phyloP scores from a whole-genome alignment of 768 basidiomycete genomes.

The Psilocybe subaeruginosa region DNA sequence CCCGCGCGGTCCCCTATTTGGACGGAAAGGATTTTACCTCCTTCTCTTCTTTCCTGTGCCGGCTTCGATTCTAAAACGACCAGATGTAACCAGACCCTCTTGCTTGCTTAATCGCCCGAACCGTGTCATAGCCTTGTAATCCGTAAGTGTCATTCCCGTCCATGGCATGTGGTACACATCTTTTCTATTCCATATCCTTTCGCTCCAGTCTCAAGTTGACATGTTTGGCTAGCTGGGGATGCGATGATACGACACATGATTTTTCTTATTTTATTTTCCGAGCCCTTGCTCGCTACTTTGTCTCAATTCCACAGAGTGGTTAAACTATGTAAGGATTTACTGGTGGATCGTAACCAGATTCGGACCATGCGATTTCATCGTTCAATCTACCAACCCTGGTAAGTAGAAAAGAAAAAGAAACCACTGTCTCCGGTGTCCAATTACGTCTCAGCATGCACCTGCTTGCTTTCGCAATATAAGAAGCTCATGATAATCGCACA shows the following conservation, averaged over 20 bases:
- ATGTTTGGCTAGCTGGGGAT: conserved; percentile 1
- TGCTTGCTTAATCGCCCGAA: conserved; percentile 19
- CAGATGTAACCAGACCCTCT: conserved; percentile 18
- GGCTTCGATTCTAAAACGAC: conserved; percentile 21
- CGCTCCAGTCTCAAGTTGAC: conserved; percentile 1
- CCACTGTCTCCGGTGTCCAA: conserved; percentile 10
- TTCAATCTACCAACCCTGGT: conserved; percentile 9
- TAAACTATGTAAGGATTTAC: conserved; percentile 18
- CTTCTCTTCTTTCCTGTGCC: conserved; percentile 22
- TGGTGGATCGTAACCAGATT: conserved; percentile 1
- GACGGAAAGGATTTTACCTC: conserved; percentile 16
- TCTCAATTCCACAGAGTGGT: conserved; percentile 9
- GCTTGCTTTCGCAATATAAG: conserved; percentile 29
- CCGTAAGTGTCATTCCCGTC: conserved; percentile 24
- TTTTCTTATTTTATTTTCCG: neutral
- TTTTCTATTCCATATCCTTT: conserved; percentile 9
- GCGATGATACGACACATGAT: neutral
- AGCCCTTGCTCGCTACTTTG: neutral
- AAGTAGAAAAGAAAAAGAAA: conserved; percentile 5
- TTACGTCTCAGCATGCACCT: conserved; percentile 20
- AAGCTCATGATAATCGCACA: conserved; percentile 22
- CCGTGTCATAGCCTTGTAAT: conserved; percentile 13
- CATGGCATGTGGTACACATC: conserved; percentile 6
- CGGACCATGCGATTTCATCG: conserved; percentile 11
- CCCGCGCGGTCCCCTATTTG: conserved; percentile 16